phyloP scores from a whole-genome alignment of 192 early-diverging fungal species.

The Haplosporangium gracile region DNA sequence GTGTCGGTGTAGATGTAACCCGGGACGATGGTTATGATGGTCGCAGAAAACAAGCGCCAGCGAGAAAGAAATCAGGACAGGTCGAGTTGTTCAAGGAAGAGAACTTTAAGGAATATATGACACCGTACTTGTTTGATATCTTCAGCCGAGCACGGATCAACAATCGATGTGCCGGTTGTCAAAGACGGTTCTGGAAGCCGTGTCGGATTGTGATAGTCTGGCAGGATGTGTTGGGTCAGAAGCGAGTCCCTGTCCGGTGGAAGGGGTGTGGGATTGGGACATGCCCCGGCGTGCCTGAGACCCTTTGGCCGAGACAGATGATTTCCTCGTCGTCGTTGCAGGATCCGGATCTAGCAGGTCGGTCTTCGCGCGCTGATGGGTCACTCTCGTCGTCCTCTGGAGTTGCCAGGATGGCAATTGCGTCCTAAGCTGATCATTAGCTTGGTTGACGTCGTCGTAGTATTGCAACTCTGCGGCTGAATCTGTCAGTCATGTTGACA shows the following conservation, averaged over 20 bases:
- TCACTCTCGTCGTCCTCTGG: background rate
- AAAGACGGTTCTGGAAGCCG: conserved; percentile 31
- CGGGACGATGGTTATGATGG: background rate
- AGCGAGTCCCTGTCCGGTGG: conserved; percentile 30
- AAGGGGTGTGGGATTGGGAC: conserved; percentile 45
- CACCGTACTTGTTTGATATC: conserved; percentile 29
- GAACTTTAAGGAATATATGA: conserved; percentile 30
- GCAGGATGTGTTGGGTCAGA: conserved; percentile 49
- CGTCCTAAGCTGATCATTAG: background rate
- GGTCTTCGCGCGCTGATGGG: background rate
- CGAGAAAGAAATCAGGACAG: background rate
- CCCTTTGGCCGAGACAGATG: background rate
- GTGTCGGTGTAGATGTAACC: background rate
- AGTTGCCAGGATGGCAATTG: background rate
- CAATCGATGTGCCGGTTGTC: conserved; percentile 36
- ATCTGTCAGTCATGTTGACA: too few relatives aligned
- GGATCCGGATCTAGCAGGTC: background rate
- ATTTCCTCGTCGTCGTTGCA: background rate
- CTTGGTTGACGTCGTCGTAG: background rate
- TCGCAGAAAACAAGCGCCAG: background rate
- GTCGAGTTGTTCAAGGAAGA: conserved; percentile 33
- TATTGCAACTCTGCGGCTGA: too few relatives aligned
- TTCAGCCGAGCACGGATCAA: conserved; percentile 33
- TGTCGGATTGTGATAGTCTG: conserved; percentile 40
- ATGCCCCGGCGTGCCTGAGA: conserved; percentile 30